Evolutionary conservation across 2,329 filamentous ascomycete species (phyloP).

Genomic region (Geosmithia flava): DNA sequence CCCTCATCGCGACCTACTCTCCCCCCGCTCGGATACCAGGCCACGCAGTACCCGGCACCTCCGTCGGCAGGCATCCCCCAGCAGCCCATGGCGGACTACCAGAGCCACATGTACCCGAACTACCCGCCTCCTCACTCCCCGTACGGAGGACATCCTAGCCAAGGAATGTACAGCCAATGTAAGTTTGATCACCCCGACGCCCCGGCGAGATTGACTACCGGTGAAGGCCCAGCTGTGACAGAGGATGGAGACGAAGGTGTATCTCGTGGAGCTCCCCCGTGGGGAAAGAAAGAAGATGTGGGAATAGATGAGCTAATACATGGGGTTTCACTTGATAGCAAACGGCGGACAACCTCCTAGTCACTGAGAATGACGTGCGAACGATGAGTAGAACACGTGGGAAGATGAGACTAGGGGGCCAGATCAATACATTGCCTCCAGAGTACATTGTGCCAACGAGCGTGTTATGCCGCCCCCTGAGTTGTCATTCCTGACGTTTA

Average conservation of each 20-base stretch:
- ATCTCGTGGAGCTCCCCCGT: too few relatives aligned
- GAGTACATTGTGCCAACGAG: too few relatives aligned
- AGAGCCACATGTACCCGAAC: conserved; percentile 40
- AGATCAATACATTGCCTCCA: too few relatives aligned
- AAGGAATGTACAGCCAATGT: conserved; percentile 50
- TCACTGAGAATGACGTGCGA: conserved; percentile 10
- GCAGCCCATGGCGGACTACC: conserved; percentile 43
- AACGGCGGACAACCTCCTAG: conserved; percentile 20
- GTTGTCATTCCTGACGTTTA: too few relatives aligned
- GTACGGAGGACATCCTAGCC: conserved; percentile 38
- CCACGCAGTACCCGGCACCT: conserved; percentile 52
- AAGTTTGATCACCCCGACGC: conserved; percentile 10
- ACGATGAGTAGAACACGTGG: too few relatives aligned
- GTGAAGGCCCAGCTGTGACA: too few relatives aligned
- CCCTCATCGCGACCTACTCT: conserved; percentile 49
- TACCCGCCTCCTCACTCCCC: conserved; percentile 48
- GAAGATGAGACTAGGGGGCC: too few relatives aligned
- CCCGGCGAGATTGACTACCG: too few relatives aligned
- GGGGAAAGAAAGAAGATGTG: background rate
- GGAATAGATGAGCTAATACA: background rate
- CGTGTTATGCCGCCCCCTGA: too few relatives aligned
- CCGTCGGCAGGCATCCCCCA: conserved; percentile 38
- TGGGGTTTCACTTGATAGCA: conserved; percentile 13
- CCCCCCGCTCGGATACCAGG: conserved; percentile 63
- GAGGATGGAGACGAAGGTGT: too few relatives aligned